Base-by-base conservation (phyloP, 2,329 filamentous ascomycete genomes). In the Paraphoma sp. region DNA sequence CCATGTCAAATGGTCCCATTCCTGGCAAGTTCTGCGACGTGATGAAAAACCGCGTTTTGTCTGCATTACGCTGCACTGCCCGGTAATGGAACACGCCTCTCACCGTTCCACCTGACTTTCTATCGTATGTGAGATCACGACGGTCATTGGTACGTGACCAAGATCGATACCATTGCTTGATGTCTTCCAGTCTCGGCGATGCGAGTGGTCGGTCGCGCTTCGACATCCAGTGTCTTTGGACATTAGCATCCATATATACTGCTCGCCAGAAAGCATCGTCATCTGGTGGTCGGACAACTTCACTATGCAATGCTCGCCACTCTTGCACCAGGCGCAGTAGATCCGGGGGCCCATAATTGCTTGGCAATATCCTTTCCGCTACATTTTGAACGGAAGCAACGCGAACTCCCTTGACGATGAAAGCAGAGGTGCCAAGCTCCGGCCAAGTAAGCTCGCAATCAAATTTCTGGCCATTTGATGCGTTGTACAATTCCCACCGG, bases 11-110 rank as follows among this genome's bases (percentile, higher is more conserved):
- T 23, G 48, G 48, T 8, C 48, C 48, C 41, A 51, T 51, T 7
- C 48, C 48, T 23, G 48, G 48, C 29, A 51, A 17, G 11, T 23
- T 40, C n/a, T 51, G 40, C 29, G 48, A 51, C 11, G 48, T 51
- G 16, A 51, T 40, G 18, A 51, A 51, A 16, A 51, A 51, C 12
- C 31, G 31, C 12, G 29, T 36, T 28, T 33, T 36, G 16, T 38
- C 40, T 16, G 17, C 40, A 17, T 51, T 51, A 29, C 42, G 42
- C 41, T 45, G 40, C 12, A 51, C 11, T 10, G 42, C 48, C 11
- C 43, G 42, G 17, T 45, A 51, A 41, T 51, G 48, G 12, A 31
- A 51, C n/a, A 33, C 9, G n/a, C 48, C 48, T 36, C 40, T 33
- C n/a, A 11, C n/a, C 6, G 14, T 45, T 12, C 38, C 40, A 14